Percentiles rank a stretch among this genome's conserved stretches.
Conservation (phyloP, 2,329 filamentous ascomycete species). For the Sporothrix brunneoviolacea region DNA sequence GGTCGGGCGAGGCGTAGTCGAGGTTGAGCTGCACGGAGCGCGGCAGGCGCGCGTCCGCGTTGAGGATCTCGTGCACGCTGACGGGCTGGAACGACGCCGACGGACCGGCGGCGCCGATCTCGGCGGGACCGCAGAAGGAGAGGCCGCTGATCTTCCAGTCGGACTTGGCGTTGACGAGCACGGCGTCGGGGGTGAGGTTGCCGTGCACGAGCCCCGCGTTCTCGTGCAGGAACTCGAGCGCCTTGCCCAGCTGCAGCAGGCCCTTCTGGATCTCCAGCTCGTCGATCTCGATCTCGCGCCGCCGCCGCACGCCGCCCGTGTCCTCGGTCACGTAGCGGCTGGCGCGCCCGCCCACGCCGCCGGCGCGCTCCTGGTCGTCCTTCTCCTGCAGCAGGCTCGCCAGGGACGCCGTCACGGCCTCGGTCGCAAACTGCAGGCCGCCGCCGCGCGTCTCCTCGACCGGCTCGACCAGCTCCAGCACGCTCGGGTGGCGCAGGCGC, state of each 20-base stretch:
- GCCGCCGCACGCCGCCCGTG: constrained; percentile 61
- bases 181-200: constrained; percentile 87
- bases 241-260: constrained; percentile 62
- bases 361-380: constrained; percentile 65
- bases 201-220: constrained; percentile 65
- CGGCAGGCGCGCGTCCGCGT: constrained; percentile 78
- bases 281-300: constrained; percentile 85
- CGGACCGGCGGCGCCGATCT: constrained; percentile 35
- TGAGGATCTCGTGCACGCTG: constrained; percentile 74
- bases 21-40: constrained; percentile 78
- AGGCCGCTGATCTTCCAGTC: constrained; percentile 99
- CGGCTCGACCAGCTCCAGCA: constrained; percentile 88
- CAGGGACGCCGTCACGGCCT: constrained; percentile 83
- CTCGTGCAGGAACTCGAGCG: constrained; percentile 23
- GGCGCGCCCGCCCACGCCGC: constrained; percentile 58
- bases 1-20: constrained; percentile 92
- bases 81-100: constrained; percentile 72
- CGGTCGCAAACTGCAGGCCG: constrained; percentile 91
- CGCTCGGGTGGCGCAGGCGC: constrained; percentile 79
- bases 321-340: constrained; percentile 80
- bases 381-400: constrained; percentile 77
- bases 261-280: constrained; percentile 98
- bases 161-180: constrained; percentile 93
- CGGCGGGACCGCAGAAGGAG: constrained; percentile 76
- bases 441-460: constrained; percentile 90